A percentile compares a stretch with the other conserved stretches of the same genome.
Evolutionary conservation across 139 green algal species (phyloP).

Genomic region (Raphidocelis subcapitata): DNA sequence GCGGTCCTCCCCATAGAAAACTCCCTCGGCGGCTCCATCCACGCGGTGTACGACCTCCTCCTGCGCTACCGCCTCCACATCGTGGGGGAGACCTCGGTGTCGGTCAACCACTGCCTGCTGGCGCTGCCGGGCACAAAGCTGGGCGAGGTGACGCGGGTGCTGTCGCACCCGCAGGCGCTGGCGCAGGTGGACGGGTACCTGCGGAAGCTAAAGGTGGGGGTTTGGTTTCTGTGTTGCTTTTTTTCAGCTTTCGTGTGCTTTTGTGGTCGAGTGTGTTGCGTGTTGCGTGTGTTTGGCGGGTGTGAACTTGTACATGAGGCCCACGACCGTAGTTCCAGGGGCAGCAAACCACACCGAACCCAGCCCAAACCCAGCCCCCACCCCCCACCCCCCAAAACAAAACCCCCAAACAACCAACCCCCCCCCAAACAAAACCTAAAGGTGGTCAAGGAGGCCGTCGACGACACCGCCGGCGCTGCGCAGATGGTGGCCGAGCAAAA

Average conservation of each 20-base stretch:
- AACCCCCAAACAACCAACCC: too few relatives aligned
- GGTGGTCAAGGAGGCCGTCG: constrained; percentile 78
- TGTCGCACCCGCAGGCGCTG: constrained; percentile 88
- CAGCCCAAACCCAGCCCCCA: too few relatives aligned
- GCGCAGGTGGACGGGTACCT: constrained; percentile 65
- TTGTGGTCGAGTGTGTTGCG: too few relatives aligned
- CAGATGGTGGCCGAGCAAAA: constrained; percentile 48
- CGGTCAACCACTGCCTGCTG: constrained; percentile 95
- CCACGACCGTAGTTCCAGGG: too few relatives aligned
- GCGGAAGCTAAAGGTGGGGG: constrained; percentile 39
- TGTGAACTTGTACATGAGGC: too few relatives aligned
- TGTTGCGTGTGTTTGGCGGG: too few relatives aligned
- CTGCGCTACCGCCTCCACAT: constrained; percentile 86
- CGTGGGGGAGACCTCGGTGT: constrained; percentile 80
- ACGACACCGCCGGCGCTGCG: constrained; percentile 93
- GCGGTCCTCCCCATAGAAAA: constrained; percentile 72
- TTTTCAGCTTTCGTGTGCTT: too few relatives aligned
- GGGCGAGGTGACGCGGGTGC: constrained; percentile 77
- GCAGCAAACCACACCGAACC: too few relatives aligned
- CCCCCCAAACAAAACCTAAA: too few relatives aligned
- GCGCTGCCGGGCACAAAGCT: constrained; percentile 82
- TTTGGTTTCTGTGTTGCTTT: too few relatives aligned
- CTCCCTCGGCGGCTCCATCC: constrained; percentile 58
- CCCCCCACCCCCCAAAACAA: too few relatives aligned
- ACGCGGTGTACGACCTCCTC: constrained; percentile 87